Percentiles rank a stretch among this genome's conserved stretches.
phyloP scores from a whole-genome alignment of 2,329 filamentous ascomycete species.

The Aspergillus sergii region DNA sequence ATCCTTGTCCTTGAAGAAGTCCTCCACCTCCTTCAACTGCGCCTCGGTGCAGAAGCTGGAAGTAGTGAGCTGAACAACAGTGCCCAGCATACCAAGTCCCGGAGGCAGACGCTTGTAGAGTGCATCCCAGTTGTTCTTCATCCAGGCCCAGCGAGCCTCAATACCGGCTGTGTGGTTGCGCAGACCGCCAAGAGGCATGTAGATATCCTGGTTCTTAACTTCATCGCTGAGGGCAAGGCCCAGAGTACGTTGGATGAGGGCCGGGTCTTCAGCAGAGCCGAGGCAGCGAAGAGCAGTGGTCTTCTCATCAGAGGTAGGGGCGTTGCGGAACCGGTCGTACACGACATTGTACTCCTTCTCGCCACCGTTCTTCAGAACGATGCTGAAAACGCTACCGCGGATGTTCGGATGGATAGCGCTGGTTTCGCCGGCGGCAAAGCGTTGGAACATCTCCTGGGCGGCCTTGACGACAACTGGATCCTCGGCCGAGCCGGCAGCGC shows the following conservation, averaged over 20 bases:
- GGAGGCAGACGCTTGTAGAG: slow-evolving; percentile 81
- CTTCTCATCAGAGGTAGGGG: slow-evolving; percentile 80
- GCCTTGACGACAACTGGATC: slow-evolving; percentile 78
- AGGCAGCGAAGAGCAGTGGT: slow-evolving; percentile 86
- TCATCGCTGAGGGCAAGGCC: slow-evolving; percentile 74
- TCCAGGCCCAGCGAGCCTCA: slow-evolving; percentile 77
- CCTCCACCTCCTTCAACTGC: slow-evolving; percentile 74
- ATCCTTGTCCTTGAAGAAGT: slow-evolving; percentile 80
- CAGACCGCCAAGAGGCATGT: slow-evolving; percentile 80
- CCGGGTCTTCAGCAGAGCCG: slow-evolving; percentile 74
- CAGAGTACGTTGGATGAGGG: slow-evolving; percentile 80
- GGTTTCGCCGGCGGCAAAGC: slow-evolving; percentile 77
- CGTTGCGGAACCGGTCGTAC: slow-evolving; percentile 73
- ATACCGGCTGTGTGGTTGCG: slow-evolving; percentile 77
- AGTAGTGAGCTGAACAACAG: slow-evolving; percentile 79
- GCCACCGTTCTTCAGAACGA: slow-evolving; percentile 81
- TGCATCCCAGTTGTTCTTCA: slow-evolving; percentile 86
- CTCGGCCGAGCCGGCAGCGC: slow-evolving; percentile 75
- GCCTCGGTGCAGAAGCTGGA: slow-evolving; percentile 76
- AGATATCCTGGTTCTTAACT: slow-evolving; percentile 93
- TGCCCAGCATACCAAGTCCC: slow-evolving; percentile 81
- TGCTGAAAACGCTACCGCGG: slow-evolving; percentile 80
- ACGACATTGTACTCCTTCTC: slow-evolving; percentile 82
- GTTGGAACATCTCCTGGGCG: slow-evolving; percentile 86
- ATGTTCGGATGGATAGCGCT: slow-evolving; percentile 90